Conservation (phyloP, 352 stramenopile species). For the Phytophthora cryptogea region DNA sequence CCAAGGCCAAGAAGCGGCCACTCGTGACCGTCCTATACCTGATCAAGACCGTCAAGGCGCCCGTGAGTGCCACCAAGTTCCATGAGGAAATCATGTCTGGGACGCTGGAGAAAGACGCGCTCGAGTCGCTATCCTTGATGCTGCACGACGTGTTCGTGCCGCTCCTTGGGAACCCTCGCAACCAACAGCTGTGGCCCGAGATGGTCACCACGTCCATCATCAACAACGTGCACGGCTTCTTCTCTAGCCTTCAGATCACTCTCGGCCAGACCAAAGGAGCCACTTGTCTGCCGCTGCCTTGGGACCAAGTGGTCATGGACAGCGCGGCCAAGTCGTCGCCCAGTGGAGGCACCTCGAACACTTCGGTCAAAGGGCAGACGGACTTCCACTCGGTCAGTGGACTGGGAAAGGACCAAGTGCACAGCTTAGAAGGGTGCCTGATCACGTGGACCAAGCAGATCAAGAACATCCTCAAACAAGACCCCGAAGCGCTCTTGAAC, state of each 20-base stretch:
- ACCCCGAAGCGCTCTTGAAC: slow-evolving; percentile 79
- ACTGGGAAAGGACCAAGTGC: slow-evolving; percentile 80
- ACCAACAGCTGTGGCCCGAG: slow-evolving; percentile 81
- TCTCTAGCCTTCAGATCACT: slow-evolving; percentile 88
- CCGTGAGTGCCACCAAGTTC: slow-evolving; percentile 61
- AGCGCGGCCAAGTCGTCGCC: slow-evolving; percentile 35
- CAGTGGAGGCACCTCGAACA: slow-evolving; percentile 2
- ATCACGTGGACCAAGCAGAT: slow-evolving; percentile 96
- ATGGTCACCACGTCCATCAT: slow-evolving; percentile 83
- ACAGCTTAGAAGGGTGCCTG: slow-evolving; percentile 86
- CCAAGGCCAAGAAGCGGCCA: slow-evolving; percentile 22
- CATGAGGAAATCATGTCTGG: slow-evolving; percentile 78
- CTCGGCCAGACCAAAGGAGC: slow-evolving; percentile 82
- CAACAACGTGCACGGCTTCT: slow-evolving; percentile 80
- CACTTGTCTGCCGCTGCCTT: slow-evolving; percentile 85
- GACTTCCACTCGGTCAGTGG: slow-evolving; percentile 17
- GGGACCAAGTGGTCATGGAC: slow-evolving; percentile 72
- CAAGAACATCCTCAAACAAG: slow-evolving; percentile 92
- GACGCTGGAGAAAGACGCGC: slow-evolving; percentile 72
- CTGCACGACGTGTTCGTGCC: slow-evolving; percentile 80
- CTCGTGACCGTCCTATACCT: slow-evolving; percentile 73
- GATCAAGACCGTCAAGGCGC: slow-evolving; percentile 68
- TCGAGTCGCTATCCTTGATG: slow-evolving; percentile 75
- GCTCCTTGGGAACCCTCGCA: slow-evolving; percentile 74
- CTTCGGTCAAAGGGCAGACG: slow-evolving; percentile 4